Conservation (phyloP, 306 rosid genomes). For the Abrus precatorius region DNA sequence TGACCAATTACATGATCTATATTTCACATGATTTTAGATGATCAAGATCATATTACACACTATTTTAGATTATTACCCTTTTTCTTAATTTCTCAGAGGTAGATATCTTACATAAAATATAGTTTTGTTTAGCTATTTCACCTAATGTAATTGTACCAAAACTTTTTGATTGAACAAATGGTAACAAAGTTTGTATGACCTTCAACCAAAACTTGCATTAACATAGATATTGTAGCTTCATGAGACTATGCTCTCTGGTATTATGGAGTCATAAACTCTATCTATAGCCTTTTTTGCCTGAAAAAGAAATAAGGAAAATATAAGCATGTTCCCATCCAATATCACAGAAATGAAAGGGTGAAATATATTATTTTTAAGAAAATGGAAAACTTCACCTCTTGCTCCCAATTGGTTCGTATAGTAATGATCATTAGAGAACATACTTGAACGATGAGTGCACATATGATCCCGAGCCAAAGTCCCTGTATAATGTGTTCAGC, state of each 20-base stretch:
- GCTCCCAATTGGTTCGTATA: conserved; percentile 72
- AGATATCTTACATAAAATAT: too few species aligned
- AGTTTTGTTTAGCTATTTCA: too few species aligned
- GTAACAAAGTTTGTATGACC: background rate
- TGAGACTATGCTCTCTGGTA: conserved; percentile 45
- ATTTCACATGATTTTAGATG: too few species aligned
- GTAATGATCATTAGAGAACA: conserved; percentile 57
- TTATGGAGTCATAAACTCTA: conserved; percentile 57
- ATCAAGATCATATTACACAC: background rate
- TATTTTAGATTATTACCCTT: background rate
- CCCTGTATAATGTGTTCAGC: conserved; percentile 55
- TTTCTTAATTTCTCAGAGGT: too few species aligned
- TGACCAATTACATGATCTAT: too few species aligned
- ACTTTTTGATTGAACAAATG: background rate
- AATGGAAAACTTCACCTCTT: conserved; percentile 57
- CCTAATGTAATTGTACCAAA: too few species aligned
- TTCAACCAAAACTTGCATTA: too few species aligned
- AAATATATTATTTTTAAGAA: background rate
- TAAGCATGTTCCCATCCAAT: background rate
- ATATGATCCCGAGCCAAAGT: conserved; percentile 78
- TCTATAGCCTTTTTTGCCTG: conserved; percentile 64
- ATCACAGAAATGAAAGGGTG: background rate
- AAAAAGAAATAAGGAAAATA: background rate
- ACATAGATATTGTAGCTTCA: conserved; percentile 35
- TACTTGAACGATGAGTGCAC: conserved; percentile 74